Evolutionary conservation across 352 stramenopile genomes (phyloP).

Genomic region (Thalassiosira hispida): DNA sequence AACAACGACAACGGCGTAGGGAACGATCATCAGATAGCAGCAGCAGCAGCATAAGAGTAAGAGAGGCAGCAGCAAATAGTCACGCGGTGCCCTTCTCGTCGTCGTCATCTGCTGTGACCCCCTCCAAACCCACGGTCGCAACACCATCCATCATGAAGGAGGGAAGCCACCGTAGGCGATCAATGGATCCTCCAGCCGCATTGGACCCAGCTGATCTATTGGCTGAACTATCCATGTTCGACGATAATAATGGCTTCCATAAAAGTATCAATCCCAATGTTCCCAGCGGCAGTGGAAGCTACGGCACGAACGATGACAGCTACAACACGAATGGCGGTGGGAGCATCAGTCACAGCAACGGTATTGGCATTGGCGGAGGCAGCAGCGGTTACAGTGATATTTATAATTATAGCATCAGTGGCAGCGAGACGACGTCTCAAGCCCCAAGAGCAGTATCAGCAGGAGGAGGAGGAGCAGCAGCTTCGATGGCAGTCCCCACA

Average conservation of each 20-base stretch:
- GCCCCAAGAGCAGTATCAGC: not conserved
- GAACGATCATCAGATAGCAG: no score
- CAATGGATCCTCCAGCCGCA: constrained; percentile 6
- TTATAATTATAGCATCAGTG: not conserved
- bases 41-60: no score
- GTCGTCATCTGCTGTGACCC: no score
- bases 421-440: not conserved
- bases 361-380: not conserved
- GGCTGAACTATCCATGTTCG: no score
- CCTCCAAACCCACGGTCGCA: no score
- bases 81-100: no score
- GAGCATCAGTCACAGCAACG: not conserved
- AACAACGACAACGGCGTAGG: no score
- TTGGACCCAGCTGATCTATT: not conserved
- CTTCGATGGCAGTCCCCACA: no score
- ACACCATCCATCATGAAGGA: no score
- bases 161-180: not conserved
- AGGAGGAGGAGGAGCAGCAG: not conserved
- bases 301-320: not conserved
- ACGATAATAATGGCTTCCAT: not conserved
- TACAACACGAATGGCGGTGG: not conserved
- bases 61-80: no score
- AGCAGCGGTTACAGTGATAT: not conserved
- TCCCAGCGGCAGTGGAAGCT: not conserved
- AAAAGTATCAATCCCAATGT: not conserved